Evolutionary conservation across 2,329 filamentous ascomycete genomes (phyloP), one percentile per base, ranked within the genome.

Genomic region (Pestalotiopsis sp.): DNA sequence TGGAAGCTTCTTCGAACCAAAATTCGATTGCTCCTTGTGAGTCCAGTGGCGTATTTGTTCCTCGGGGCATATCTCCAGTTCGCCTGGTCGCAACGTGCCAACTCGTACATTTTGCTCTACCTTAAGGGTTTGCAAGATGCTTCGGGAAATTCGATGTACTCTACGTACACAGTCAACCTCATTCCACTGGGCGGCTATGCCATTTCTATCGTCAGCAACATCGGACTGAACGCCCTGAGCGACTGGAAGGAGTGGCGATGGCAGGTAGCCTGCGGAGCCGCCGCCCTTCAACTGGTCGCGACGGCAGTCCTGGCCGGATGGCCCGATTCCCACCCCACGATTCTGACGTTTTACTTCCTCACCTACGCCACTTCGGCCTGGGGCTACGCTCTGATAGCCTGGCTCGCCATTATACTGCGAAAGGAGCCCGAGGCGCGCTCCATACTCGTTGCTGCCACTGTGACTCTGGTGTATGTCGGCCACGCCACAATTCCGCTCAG

Each of bases 201-300:
- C 4, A 72, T 75, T 23, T 73, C 80, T 66, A 82, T 82, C 12
- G 69, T 80, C 13, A 78, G 76, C 7, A 82, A 77, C 25, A 70
- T 82, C 13, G 74, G 74, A 1, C 70, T 82, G 13, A 81, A 81
- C 64, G 77, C 76, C 4, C 58, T 82, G 0, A 80, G 79, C 0
- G 80, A 82, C 67, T 77, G 76, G 76, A 81, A 80, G 69, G 76
- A 75, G 27, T 82, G 80, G 80, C 76, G 80, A 7, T 82, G 80
- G 80, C 80, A 82, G 68, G 75, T 82, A 31, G 78, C 76, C 58
- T 73, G 76, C 14, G 77, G 74, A 14, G 41, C 62, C 6, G 62
- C 62, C n/a, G 41, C 11, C 23, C 14, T 65, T 3, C 62, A 65
- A 25, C 74, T 76, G 2, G 66, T 80, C 11, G 76, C 79, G 64